A percentile compares a stretch with the other conserved stretches of the same genome.
phyloP scores from a whole-genome alignment of 2,329 filamentous ascomycete genomes.

The Alternaria triticina region DNA sequence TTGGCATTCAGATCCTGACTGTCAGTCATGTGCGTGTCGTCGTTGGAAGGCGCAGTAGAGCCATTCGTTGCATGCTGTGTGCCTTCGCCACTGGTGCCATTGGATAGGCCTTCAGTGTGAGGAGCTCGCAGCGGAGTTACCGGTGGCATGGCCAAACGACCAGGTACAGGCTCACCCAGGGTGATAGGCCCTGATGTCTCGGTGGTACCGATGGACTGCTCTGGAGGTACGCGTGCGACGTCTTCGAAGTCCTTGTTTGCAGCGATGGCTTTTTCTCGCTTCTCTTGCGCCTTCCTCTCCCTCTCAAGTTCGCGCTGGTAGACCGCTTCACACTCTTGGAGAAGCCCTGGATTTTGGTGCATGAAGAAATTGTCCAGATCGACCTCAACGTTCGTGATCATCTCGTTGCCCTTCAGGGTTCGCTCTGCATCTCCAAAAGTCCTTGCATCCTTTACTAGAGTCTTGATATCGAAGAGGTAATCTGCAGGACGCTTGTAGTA shows the following conservation, averaged over 20 bases:
- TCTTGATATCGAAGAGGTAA: constrained; percentile 86
- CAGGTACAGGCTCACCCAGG: constrained; percentile 70
- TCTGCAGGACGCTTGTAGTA: constrained; percentile 92
- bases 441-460: constrained; percentile 83
- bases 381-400: constrained; percentile 91
- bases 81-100: constrained; percentile 56
- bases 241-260: constrained; percentile 51
- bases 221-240: constrained; percentile 49
- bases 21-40: constrained; percentile 55
- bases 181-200: constrained; percentile 55
- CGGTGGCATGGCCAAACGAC: constrained; percentile 52
- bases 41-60: constrained; percentile 50
- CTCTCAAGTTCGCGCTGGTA: constrained; percentile 70
- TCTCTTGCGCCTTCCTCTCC: constrained; percentile 69
- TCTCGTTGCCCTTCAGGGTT: constrained; percentile 85
- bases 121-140: constrained; percentile 46
- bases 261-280: constrained; percentile 47
- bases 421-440: constrained; percentile 82
- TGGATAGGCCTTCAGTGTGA: constrained; percentile 63
- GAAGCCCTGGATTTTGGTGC: constrained; percentile 61
- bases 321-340: constrained; percentile 77
- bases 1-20: constrained; percentile 47
- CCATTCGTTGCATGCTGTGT: constrained; percentile 49
- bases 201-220: constrained; percentile 52
- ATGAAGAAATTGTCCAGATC: constrained; percentile 75